Evolutionary conservation across 768 basidiomycete species (phyloP).

Genomic region (Naganishia kalamii): DNA sequence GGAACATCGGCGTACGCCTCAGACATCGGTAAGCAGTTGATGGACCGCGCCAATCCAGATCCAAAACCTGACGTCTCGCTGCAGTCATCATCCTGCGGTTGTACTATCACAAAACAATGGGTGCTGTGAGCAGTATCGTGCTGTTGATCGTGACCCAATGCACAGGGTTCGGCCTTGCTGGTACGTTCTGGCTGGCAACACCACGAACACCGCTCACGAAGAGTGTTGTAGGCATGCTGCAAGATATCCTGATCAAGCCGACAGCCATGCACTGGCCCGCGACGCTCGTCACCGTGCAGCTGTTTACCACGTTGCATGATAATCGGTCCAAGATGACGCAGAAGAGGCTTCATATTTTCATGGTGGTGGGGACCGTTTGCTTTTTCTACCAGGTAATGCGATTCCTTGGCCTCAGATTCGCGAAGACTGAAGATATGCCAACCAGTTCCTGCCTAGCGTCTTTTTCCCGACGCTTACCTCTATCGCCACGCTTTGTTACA

Average conservation of each 20-base stretch:
- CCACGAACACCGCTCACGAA: neutral
- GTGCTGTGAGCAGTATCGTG: constrained; percentile 36
- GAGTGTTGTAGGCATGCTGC: constrained; percentile 35
- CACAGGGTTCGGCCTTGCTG: constrained; percentile 46
- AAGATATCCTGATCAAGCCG: constrained; percentile 43
- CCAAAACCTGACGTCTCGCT: neutral
- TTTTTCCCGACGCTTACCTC: constrained; percentile 46
- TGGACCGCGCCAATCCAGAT: neutral
- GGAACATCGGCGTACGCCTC: constrained; percentile 45
- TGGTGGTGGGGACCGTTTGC: neutral
- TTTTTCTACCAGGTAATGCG: constrained; percentile 28
- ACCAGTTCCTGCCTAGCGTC: constrained; percentile 45
- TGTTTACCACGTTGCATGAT: constrained; percentile 46
- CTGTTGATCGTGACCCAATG: constrained; percentile 46
- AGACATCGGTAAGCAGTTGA: constrained; percentile 34
- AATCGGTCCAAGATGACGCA: constrained; percentile 20
- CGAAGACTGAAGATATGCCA: constrained; percentile 14
- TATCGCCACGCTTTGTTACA: constrained; percentile 41
- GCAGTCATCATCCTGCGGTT: constrained; percentile 45
- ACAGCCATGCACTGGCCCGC: constrained; percentile 46
- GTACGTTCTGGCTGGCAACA: constrained; percentile 20
- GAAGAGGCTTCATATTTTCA: constrained; percentile 23
- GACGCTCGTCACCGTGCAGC: constrained; percentile 41
- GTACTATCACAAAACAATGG: constrained; percentile 42
- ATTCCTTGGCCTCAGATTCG: too few relatives aligned